Base-by-base conservation (phyloP, 345 rosid species). In the Brassica incana region DNA sequence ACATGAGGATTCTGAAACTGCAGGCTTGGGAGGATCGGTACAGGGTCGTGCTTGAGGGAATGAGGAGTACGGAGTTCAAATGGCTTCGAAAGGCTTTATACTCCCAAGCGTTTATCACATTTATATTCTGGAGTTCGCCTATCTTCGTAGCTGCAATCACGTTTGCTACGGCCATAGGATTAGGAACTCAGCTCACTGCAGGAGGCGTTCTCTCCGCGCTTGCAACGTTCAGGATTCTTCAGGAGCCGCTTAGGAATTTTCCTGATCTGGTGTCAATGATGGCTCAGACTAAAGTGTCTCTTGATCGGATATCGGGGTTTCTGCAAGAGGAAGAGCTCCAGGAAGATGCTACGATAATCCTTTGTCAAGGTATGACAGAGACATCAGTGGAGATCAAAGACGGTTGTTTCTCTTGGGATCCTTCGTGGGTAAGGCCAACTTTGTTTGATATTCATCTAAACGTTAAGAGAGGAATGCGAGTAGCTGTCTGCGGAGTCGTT, bases 301-400 rank as follows among this genome's bases (percentile, higher is more conserved):
- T 62, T 62, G 36, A 62, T 62, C 36, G 66, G 5, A 62, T 62
- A 27, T 62, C 66, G 0, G 66, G 66, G 6, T 62, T 62, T 29
- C 36, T 62, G 36, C 66, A 27, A 12, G 66, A 62, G 66, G 66
- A 62, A 29, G 66, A 62, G 66, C 66, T 62, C n/a, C 66, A 62
- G 12, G 66, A 29, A 62, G 66, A 62, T 29, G 66, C 66, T 11
- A 62, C 36, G 8, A 62, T 62, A 61, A 61, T 61, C 15, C 35
- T 61, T 27, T 27, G 15, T 61, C 65, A 25, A 27, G 65, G 65
- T 11, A 11, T 29, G 35, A 12, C 36, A 27, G 16, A 27, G 2
- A 29, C 66, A 61, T 25, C 65, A 11, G 66, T 62, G 35, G 66
- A 62, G 66, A 62, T 62, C 36, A 62, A 62, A 11, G 66, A 62